These are phyloP conservation scores for Geotrichum klebahnii DNA, from an alignment of 1,139 yeast species.

Conservation along the genomic window DNA sequence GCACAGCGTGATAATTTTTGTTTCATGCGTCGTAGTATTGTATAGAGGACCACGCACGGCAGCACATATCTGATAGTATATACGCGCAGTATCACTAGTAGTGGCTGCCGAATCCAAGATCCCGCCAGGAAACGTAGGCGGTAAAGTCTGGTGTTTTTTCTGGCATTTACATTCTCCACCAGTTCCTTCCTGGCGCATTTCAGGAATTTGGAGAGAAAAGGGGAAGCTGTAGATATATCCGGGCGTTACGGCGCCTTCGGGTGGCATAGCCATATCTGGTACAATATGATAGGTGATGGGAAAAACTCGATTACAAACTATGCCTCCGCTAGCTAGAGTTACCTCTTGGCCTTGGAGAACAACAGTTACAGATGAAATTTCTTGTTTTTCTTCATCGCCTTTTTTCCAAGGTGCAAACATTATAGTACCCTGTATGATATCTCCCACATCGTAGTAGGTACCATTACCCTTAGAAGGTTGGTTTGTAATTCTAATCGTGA, in stretches of 20 bases:
- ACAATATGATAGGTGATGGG: conserved; percentile 13
- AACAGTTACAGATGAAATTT: conserved; percentile 8
- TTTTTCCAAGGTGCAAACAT: conserved; percentile 20
- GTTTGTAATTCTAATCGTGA: conserved; percentile 7
- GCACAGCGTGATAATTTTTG: conserved; percentile 7
- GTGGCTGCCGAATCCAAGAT: background rate
- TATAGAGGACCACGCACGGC: conserved; percentile 15
- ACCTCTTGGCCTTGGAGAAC: conserved; percentile 7
- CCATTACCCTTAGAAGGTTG: background rate
- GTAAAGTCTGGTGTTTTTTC: background rate
- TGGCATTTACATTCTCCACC: too few relatives aligned
- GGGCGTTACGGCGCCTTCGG: conserved; percentile 11
- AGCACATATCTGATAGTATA: conserved; percentile 11
- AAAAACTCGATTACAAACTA: background rate
- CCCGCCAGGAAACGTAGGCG: conserved; percentile 7
- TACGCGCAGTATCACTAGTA: background rate
- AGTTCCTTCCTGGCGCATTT: conserved; percentile 7
- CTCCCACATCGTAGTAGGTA: conserved; percentile 12
- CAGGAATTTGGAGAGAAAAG: conserved; percentile 18
- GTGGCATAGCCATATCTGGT: conserved; percentile 20
- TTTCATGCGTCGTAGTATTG: conserved; percentile 6
- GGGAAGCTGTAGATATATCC: conserved; percentile 20
- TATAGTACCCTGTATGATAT: conserved; percentile 16
- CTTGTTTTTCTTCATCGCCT: conserved; percentile 1
- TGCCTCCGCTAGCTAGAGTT: background rate